A percentile compares a stretch with the other conserved stretches of the same genome.
These are phyloP conservation scores for Sporothrix humicola DNA, from an alignment of 2,329 filamentous ascomycete genomes.

Conservation along the genomic window DNA sequence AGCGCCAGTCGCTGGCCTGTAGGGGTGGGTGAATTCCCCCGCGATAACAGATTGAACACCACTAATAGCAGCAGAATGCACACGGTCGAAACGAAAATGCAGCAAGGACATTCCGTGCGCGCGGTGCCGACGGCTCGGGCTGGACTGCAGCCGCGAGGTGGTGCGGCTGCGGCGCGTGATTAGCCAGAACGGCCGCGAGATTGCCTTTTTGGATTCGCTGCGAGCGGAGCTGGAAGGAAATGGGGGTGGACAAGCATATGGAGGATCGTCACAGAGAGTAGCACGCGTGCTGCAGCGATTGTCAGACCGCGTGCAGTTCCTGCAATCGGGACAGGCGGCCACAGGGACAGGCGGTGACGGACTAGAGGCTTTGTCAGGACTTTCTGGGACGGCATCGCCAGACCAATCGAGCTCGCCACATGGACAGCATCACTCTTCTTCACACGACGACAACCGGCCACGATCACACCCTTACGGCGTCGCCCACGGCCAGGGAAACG, in stretches of 20 bases:
- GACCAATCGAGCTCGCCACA: not conserved
- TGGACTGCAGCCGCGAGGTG: constrained; percentile 38
- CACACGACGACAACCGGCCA: not conserved
- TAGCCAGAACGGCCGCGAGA: constrained; percentile 38
- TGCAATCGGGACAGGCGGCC: constrained; percentile 33
- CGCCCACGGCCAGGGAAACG: not conserved
- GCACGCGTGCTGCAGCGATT: constrained; percentile 31
- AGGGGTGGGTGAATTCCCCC: constrained; percentile 23
- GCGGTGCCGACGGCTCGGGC: constrained; percentile 36
- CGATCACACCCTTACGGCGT: constrained; percentile 6
- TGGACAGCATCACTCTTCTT: not conserved
- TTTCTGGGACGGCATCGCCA: not conserved
- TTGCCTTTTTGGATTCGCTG: constrained; percentile 36
- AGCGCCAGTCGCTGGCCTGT: constrained; percentile 35
- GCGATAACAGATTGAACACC: not conserved
- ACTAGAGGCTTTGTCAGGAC: not conserved
- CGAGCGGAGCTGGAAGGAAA: constrained; percentile 33
- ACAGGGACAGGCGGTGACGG: not conserved
- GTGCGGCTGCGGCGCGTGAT: constrained; percentile 37
- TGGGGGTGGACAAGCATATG: not conserved
- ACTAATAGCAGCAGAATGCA: constrained; percentile 36
- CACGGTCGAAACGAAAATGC: constrained; percentile 38
- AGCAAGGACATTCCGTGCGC: constrained; percentile 39
- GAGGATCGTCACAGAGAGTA: not conserved
- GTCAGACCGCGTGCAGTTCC: constrained; percentile 34